Evolutionary conservation across 1,284 basidiomycete genomes (phyloP).

Genomic region (Pseudozyma hubeiensis): DNA sequence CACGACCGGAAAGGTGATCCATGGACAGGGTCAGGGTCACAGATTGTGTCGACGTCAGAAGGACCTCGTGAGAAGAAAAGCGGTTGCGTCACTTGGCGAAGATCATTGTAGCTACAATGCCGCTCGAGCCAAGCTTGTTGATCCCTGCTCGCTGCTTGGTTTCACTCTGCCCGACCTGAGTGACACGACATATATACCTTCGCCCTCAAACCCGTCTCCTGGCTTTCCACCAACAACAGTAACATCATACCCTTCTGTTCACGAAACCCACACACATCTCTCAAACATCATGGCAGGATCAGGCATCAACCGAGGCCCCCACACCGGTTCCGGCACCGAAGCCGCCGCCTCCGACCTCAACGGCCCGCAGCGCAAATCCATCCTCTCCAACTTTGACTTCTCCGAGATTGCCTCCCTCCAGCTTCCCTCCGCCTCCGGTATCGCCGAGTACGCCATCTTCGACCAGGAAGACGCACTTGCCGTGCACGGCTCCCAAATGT

Average conservation of each 20-base stretch:
- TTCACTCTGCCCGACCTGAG: no score
- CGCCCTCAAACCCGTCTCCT: no score
- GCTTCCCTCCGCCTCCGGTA: conserved; percentile 34
- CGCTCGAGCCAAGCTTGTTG: no score
- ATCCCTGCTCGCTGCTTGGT: not conserved
- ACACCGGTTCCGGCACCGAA: conserved; percentile 43
- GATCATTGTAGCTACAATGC: no score
- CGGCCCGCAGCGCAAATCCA: conserved; percentile 25
- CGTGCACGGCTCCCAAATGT: conserved; percentile 24
- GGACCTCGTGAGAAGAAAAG: no score
- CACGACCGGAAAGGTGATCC: no score
- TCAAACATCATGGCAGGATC: conserved; percentile 35
- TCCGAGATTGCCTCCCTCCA: conserved; percentile 29
- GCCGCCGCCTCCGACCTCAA: conserved; percentile 21
- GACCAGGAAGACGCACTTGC: conserved; percentile 30
- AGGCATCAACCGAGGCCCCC: conserved; percentile 32
- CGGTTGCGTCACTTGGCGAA: conserved; percentile 8
- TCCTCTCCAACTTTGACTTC: conserved; percentile 37
- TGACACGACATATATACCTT: no score
- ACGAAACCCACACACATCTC: no score
- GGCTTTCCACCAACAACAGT: no score
- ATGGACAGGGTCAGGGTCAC: no score
- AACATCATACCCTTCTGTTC: no score
- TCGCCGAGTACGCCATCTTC: conserved; percentile 43
- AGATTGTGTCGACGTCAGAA: no score